phyloP scores from a whole-genome alignment of 139 green algal genomes.

The Pleodorina starrii region DNA sequence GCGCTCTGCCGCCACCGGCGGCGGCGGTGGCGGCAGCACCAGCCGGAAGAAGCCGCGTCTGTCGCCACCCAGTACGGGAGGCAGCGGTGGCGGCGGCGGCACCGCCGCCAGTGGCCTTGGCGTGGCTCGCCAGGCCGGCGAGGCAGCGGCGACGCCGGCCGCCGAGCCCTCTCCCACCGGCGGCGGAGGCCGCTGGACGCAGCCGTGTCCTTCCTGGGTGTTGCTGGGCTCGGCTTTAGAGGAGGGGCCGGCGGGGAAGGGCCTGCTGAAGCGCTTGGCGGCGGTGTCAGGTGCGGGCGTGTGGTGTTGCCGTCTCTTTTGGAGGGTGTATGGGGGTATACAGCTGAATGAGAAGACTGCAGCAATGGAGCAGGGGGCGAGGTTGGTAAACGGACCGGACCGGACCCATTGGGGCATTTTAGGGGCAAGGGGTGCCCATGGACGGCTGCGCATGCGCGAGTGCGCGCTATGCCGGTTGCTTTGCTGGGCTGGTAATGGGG shows the following conservation, averaged over 20 bases:
- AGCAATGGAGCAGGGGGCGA: too few relatives aligned
- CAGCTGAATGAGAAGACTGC: too few relatives aligned
- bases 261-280: conserved; percentile 18
- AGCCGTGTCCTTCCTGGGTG: not conserved
- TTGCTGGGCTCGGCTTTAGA: conserved; percentile 26
- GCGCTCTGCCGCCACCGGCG: not conserved
- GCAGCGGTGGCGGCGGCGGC: not conserved
- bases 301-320: too few relatives aligned
- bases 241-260: conserved; percentile 27
- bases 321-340: too few relatives aligned
- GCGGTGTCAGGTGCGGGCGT: conserved; percentile 8
- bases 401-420: too few relatives aligned
- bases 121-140: too few relatives aligned
- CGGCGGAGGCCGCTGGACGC: not conserved
- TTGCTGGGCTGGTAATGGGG: too few relatives aligned
- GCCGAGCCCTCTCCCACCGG: not conserved
- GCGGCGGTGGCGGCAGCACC: not conserved
- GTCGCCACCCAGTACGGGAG: not conserved
- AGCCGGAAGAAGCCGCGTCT: conserved; percentile 30
- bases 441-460: too few relatives aligned
- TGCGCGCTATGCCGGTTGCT: too few relatives aligned
- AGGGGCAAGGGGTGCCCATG: too few relatives aligned
- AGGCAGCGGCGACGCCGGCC: not conserved
- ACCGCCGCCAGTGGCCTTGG: not conserved
- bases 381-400: too few relatives aligned